Conservation (phyloP, 2,329 filamentous ascomycete genomes). For the Stromatinia cepivora region DNA sequence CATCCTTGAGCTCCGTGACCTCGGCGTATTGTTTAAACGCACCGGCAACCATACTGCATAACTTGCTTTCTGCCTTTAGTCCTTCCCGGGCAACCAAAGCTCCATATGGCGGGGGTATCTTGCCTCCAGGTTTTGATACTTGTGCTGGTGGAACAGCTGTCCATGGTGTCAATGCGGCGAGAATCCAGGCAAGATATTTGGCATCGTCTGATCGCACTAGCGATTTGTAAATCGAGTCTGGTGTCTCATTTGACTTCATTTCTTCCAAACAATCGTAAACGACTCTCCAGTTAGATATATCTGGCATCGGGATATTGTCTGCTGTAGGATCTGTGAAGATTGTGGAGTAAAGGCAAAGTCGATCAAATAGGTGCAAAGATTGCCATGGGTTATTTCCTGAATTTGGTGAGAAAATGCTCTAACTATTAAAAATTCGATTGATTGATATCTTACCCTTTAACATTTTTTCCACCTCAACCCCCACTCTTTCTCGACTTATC, state of each 20-base stretch:
- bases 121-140: constrained; percentile 45
- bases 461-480: constrained; percentile 89
- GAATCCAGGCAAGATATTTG: constrained; percentile 72
- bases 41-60: constrained; percentile 65
- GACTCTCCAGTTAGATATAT: constrained; percentile 59
- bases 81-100: constrained; percentile 71
- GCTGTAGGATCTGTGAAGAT: constrained; percentile 70
- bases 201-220: constrained; percentile 66
- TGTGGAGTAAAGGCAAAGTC: constrained; percentile 66
- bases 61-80: constrained; percentile 75
- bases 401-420: constrained; percentile 25
- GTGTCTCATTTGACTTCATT: constrained; percentile 48
- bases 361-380: constrained; percentile 65
- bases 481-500: constrained; percentile 88
- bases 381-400: constrained; percentile 58
- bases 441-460: constrained; percentile 59
- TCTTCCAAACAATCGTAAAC: constrained; percentile 64
- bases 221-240: constrained; percentile 51
- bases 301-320: constrained; percentile 53
- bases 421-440: not conserved
- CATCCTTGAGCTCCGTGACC: constrained; percentile 63
- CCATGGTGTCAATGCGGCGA: constrained; percentile 77
- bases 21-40: constrained; percentile 62
- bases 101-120: constrained; percentile 57
- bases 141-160: constrained; percentile 49